Conservation (phyloP, 176 grass and related monocot genomes). For the Paspalum notatum region DNA sequence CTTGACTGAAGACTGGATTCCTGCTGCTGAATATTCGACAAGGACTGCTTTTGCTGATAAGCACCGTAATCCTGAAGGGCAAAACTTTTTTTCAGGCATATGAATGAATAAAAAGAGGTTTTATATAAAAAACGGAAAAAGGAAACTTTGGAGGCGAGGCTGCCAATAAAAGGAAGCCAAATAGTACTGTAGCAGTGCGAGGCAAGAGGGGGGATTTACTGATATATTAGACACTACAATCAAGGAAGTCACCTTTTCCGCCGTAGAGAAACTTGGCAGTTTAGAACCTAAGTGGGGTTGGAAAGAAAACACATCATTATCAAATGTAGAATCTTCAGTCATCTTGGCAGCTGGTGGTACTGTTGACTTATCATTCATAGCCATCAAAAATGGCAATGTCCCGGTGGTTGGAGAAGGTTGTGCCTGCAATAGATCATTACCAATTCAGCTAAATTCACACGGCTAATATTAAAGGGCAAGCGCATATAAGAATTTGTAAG, state of each 20-base stretch:
- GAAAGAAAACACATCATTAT: conserved; percentile 79
- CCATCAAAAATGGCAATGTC: conserved; percentile 64
- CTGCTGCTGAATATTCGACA: conserved; percentile 46
- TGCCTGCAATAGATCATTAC: conserved; percentile 59
- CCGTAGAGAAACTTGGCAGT: conserved; percentile 43
- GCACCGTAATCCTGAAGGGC: conserved; percentile 24
- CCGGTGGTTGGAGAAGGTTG: conserved; percentile 93
- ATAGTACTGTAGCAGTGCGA: conserved; percentile 18
- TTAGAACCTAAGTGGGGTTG: conserved; percentile 57
- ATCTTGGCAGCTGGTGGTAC: conserved; percentile 25
- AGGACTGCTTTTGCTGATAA: conserved; percentile 41
- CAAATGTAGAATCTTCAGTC: conserved; percentile 42
- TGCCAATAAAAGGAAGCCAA: conserved; percentile 28
- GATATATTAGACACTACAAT: neutral
- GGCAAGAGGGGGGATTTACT: neutral
- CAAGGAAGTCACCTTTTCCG: conserved; percentile 58
- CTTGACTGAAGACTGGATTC: conserved; percentile 63
- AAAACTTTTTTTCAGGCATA: conserved; percentile 6
- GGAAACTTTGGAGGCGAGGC: neutral
- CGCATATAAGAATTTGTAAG: neutral
- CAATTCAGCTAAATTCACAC: conserved; percentile 3
- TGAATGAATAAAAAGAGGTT: neutral
- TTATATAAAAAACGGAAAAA: neutral
- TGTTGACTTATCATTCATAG: conserved; percentile 40
- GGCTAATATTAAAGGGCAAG: conserved; percentile 22